phyloP scores from a whole-genome alignment of 495 filamentous ascomycete species.

The Tuber aestivum region DNA sequence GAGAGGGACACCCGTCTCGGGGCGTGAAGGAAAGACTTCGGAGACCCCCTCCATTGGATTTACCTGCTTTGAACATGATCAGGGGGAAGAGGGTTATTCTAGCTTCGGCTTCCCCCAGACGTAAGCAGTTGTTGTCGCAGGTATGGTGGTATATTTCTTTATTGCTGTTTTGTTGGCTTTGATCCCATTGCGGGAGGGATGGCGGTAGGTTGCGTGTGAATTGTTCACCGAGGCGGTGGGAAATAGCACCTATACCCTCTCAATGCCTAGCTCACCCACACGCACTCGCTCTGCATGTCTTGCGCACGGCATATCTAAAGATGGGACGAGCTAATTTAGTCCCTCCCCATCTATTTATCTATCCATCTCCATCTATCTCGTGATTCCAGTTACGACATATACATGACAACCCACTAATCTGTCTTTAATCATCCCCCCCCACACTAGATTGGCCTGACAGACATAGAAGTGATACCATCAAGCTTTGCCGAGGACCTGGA shows the following conservation, averaged over 20 bases:
- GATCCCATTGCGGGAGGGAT: neutral
- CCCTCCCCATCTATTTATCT: neutral
- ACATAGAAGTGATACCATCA: conserved; percentile 76
- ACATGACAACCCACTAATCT: conserved; percentile 13
- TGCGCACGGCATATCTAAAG: neutral
- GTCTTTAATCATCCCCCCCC: neutral
- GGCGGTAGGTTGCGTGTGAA: neutral
- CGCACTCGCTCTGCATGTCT: neutral
- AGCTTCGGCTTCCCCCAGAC: conserved; percentile 77
- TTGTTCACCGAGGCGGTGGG: neutral
- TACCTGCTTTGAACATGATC: conserved; percentile 70
- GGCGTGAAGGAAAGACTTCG: neutral
- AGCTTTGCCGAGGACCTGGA: conserved; percentile 72
- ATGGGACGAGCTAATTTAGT: neutral
- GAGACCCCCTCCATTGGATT: conserved; percentile 57
- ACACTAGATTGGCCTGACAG: conserved; percentile 42
- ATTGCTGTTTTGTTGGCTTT: neutral
- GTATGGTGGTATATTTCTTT: conserved; percentile 39
- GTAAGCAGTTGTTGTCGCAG: conserved; percentile 68
- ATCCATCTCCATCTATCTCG: neutral
- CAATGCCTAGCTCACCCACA: neutral
- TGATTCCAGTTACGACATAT: conserved; percentile 8
- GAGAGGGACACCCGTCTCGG: neutral
- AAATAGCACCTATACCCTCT: neutral
- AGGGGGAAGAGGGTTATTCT: conserved; percentile 72